Percentiles rank a stretch among this genome's conserved stretches.
phyloP scores from a whole-genome alignment of 2,329 filamentous ascomycete species.

The Hypomyces perniciosus region DNA sequence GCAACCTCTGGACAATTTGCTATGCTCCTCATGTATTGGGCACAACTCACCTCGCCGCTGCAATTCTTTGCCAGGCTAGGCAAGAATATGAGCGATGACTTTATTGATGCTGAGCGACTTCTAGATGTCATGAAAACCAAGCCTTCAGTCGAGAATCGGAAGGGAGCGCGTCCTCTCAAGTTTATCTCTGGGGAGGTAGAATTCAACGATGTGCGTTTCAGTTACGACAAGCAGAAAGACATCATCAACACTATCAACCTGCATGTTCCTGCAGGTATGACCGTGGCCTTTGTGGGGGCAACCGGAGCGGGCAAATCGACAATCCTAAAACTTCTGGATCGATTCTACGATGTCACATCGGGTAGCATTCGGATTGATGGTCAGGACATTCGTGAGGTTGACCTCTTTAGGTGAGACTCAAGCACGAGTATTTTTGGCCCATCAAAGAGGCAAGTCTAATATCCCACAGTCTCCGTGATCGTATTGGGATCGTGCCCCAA shows the following conservation, averaged over 20 bases:
- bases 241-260: constrained; percentile 51
- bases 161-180: constrained; percentile 43
- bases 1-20: constrained; percentile 63
- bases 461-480: constrained; percentile 39
- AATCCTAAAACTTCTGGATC: constrained; percentile 51
- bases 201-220: constrained; percentile 51
- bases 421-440: neutral
- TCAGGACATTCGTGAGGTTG: constrained; percentile 50
- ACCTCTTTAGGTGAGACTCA: constrained; percentile 37
- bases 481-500: constrained; percentile 53
- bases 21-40: constrained; percentile 67
- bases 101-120: constrained; percentile 53
- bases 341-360: constrained; percentile 51
- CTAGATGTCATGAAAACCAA: constrained; percentile 54
- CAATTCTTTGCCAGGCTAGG: constrained; percentile 60
- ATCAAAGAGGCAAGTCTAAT: constrained; percentile 17
- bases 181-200: constrained; percentile 48
- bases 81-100: constrained; percentile 49
- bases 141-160: constrained; percentile 48
- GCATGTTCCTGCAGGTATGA: constrained; percentile 44
- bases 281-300: constrained; percentile 54
- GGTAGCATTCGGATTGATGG: constrained; percentile 51
- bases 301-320: constrained; percentile 57
- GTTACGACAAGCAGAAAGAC: constrained; percentile 53
- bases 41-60: constrained; percentile 63